These are phyloP conservation scores for Phytophthora nicotianae DNA, from an alignment of 352 stramenopile species.

Conservation along the genomic window DNA sequence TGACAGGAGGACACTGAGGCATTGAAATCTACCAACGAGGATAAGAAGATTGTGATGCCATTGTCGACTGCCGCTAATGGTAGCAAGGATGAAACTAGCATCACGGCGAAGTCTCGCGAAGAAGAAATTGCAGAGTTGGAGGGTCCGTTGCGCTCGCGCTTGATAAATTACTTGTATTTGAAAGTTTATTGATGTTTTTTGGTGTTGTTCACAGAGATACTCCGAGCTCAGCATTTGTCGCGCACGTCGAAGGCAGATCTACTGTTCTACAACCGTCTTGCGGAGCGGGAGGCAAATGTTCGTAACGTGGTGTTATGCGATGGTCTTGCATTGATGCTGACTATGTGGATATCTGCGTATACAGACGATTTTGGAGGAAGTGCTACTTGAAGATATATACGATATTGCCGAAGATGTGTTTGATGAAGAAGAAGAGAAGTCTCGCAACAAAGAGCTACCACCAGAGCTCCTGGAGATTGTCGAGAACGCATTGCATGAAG, in stretches of 20 bases:
- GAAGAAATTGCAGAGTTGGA: conserved; percentile 60
- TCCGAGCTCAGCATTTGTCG: conserved; percentile 51
- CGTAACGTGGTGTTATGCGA: conserved; percentile 2
- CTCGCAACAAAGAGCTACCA: conserved; percentile 57
- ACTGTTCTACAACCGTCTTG: conserved; percentile 52
- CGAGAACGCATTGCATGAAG: conserved; percentile 57
- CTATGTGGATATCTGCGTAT: not conserved
- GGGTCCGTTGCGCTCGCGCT: conserved; percentile 21
- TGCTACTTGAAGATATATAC: conserved; percentile 60
- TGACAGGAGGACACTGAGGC: conserved; percentile 15
- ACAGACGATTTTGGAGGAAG: conserved; percentile 66
- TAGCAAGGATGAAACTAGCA: conserved; percentile 9
- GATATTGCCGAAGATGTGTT: conserved; percentile 63
- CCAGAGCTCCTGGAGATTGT: conserved; percentile 70
- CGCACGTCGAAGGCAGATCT: conserved; percentile 36
- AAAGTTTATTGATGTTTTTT: not conserved
- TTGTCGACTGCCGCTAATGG: not conserved
- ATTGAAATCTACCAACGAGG: not conserved
- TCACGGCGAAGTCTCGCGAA: conserved; percentile 24
- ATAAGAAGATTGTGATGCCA: conserved; percentile 2
- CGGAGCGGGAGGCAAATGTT: conserved; percentile 52
- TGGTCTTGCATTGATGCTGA: not conserved
- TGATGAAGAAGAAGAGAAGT: conserved; percentile 56
- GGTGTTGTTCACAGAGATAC: conserved; percentile 30
- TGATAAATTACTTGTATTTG: not conserved